Conservation (phyloP, 2,329 filamentous ascomycete genomes). For the Epichloe sp. region DNA sequence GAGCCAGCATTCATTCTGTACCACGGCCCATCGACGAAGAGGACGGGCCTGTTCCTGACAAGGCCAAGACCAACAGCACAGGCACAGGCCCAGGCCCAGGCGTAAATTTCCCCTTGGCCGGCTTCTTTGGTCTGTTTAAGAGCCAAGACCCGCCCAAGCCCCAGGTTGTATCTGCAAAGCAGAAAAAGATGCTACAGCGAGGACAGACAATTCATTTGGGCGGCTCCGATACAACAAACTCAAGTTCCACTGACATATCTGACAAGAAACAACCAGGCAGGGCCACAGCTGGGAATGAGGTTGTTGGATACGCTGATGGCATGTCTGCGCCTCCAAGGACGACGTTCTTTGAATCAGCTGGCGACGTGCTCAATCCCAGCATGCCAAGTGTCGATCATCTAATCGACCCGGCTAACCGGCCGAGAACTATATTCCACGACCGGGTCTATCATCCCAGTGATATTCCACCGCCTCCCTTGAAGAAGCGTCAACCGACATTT, state of each 20-base stretch:
- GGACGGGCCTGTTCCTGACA: constrained; percentile 14
- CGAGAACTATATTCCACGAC: constrained; percentile 92
- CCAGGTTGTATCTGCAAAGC: constrained; percentile 41
- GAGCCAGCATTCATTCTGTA: constrained; percentile 38
- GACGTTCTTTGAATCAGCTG: constrained; percentile 88
- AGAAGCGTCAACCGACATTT: constrained; percentile 33
- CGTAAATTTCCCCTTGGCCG: constrained; percentile 33
- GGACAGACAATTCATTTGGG: constrained; percentile 54
- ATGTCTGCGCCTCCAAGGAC: constrained; percentile 71
- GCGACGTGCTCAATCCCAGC: constrained; percentile 82
- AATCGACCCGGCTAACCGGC: constrained; percentile 66
- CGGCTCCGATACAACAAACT: constrained; percentile 15
- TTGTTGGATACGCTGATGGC: constrained; percentile 28
- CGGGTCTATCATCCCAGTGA: constrained; percentile 88
- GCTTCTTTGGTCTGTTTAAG: constrained; percentile 64
- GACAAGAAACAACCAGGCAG: constrained; percentile 15
- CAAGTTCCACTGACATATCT: constrained; percentile 7
- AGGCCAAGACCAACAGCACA: constrained; percentile 8
- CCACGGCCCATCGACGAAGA: constrained; percentile 17
- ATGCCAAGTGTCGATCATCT: constrained; percentile 72
- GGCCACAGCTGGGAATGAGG: constrained; percentile 38
- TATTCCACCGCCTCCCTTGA: constrained; percentile 69
- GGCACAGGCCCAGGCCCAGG: constrained; percentile 13
- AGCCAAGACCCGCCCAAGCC: constrained; percentile 37
- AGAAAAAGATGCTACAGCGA: constrained; percentile 59